Evolutionary conservation across 2,329 filamentous ascomycete species (phyloP).

Genomic region (Neonectria sp.): DNA sequence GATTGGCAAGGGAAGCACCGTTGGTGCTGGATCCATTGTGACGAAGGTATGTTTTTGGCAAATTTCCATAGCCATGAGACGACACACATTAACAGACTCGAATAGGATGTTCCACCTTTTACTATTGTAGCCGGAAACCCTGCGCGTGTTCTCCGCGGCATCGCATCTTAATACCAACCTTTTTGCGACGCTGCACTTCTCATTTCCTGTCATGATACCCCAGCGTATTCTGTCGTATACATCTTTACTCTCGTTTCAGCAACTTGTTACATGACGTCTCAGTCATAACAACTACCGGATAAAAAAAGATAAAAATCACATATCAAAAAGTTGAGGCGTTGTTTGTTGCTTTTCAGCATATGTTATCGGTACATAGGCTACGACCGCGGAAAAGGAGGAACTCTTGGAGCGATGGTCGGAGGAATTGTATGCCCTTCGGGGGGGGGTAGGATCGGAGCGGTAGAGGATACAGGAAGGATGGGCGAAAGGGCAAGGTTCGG

Average conservation of each 20-base stretch:
- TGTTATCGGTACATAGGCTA: slow-evolving; percentile 30
- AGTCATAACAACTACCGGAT: slow-evolving; percentile 2
- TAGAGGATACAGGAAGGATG: slow-evolving; percentile 31
- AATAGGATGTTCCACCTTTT: slow-evolving; percentile 75
- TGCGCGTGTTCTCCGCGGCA: slow-evolving; percentile 68
- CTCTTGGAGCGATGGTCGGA: slow-evolving; percentile 33
- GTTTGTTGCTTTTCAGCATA: slow-evolving; percentile 29
- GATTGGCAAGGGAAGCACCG: slow-evolving; percentile 83
- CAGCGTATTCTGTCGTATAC: slow-evolving; percentile 45
- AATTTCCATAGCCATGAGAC: background rate
- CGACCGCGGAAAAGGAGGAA: slow-evolving; percentile 32
- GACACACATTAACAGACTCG: slow-evolving; percentile 35
- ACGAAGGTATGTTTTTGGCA: slow-evolving; percentile 72
- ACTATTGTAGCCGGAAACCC: slow-evolving; percentile 81
- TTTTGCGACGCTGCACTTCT: slow-evolving; percentile 33
- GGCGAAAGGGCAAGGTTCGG: slow-evolving; percentile 30
- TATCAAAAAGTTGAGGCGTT: slow-evolving; percentile 39
- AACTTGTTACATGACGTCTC: background rate
- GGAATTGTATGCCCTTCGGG: slow-evolving; percentile 24
- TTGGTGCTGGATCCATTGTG: slow-evolving; percentile 89
- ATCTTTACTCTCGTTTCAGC: slow-evolving; percentile 29
- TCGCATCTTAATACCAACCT: slow-evolving; percentile 46
- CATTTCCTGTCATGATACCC: slow-evolving; percentile 53
- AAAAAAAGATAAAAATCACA: slow-evolving; percentile 7
- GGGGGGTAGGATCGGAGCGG: slow-evolving; percentile 24